Percentiles rank a stretch among this genome's conserved stretches.
Evolutionary conservation across 495 filamentous ascomycete genomes (phyloP).

Genomic region (Penicillium lividum): DNA sequence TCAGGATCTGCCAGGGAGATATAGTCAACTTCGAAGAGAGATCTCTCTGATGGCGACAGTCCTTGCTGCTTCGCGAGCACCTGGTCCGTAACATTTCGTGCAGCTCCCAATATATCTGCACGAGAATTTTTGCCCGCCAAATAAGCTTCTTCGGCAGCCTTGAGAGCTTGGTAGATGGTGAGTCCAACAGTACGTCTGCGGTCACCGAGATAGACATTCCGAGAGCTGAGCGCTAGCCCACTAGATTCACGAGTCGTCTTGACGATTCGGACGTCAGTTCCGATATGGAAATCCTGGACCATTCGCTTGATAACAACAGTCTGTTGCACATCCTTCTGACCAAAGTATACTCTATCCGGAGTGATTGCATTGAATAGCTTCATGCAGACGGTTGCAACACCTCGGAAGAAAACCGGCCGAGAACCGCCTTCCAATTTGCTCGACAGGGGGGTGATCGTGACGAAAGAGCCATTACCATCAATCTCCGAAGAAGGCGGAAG

Average conservation of each 20-base stretch:
- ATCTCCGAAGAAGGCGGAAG: slow-evolving; percentile 80
- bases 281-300: slow-evolving; percentile 85
- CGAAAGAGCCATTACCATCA: slow-evolving; percentile 79
- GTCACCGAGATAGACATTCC: slow-evolving; percentile 88
- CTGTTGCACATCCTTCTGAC: slow-evolving; percentile 98
- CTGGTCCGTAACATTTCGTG: slow-evolving; percentile 51
- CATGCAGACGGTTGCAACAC: slow-evolving; percentile 95
- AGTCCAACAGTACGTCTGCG: slow-evolving; percentile 70
- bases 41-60: slow-evolving; percentile 61
- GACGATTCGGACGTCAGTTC: slow-evolving; percentile 71
- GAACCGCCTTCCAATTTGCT: slow-evolving; percentile 79
- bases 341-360: slow-evolving; percentile 91
- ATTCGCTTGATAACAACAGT: slow-evolving; percentile 84
- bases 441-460: slow-evolving; percentile 85
- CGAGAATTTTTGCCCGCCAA: slow-evolving; percentile 55
- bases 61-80: slow-evolving; percentile 61
- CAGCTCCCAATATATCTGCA: slow-evolving; percentile 66
- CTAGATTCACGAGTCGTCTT: slow-evolving; percentile 75
- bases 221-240: slow-evolving; percentile 89
- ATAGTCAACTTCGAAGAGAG: slow-evolving; percentile 82
- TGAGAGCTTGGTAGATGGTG: slow-evolving; percentile 67
- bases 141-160: slow-evolving; percentile 69
- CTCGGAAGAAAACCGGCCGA: slow-evolving; percentile 93
- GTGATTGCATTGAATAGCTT: slow-evolving; percentile 93
- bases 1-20: slow-evolving; percentile 82